Conservation (phyloP, 345 rosid species). For the Cardiospermum halicacabum region DNA sequence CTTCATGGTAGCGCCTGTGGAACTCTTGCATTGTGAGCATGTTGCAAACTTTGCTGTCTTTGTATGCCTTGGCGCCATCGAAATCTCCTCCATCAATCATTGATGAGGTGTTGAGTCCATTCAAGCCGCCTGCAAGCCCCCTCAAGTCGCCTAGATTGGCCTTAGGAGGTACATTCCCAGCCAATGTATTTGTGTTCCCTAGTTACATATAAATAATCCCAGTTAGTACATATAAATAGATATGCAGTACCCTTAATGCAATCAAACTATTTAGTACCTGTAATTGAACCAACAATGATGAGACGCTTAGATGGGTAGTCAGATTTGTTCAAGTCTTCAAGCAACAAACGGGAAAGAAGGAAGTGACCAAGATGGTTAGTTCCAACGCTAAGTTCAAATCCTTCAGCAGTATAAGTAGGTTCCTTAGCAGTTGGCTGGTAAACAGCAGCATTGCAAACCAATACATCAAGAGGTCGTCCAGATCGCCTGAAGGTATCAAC, state of each 20-base stretch:
- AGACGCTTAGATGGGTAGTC: conserved; percentile 87
- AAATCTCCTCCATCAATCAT: conserved; percentile 94
- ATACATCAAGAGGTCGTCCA: conserved; percentile 68
- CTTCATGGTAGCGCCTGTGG: conserved; percentile 90
- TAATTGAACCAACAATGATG: conserved; percentile 92
- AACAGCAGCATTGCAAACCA: conserved; percentile 94
- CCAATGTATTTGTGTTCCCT: conserved; percentile 98
- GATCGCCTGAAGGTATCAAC: conserved; percentile 63
- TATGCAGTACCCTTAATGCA: background rate
- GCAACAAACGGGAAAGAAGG: conserved; percentile 74
- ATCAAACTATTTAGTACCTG: conserved; percentile 50
- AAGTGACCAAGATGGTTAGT: conserved; percentile 96
- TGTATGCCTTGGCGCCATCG: conserved; percentile 97
- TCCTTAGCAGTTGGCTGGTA: conserved; percentile 89
- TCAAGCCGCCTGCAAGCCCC: conserved; percentile 81
- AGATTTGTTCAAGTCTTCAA: conserved; percentile 70
- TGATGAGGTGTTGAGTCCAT: conserved; percentile 64
- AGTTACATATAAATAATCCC: background rate
- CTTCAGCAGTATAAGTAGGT: conserved; percentile 91
- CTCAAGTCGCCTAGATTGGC: conserved; percentile 93
- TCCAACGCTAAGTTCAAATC: conserved; percentile 93
- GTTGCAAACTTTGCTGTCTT: conserved; percentile 98
- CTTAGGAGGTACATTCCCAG: conserved; percentile 97
- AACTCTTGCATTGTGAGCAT: conserved; percentile 97
- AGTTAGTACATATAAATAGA: conserved; percentile 9